Percentiles rank a stretch among this genome's conserved stretches.
Conservation (phyloP, 306 rosid species). For the Cicer bijugum region DNA sequence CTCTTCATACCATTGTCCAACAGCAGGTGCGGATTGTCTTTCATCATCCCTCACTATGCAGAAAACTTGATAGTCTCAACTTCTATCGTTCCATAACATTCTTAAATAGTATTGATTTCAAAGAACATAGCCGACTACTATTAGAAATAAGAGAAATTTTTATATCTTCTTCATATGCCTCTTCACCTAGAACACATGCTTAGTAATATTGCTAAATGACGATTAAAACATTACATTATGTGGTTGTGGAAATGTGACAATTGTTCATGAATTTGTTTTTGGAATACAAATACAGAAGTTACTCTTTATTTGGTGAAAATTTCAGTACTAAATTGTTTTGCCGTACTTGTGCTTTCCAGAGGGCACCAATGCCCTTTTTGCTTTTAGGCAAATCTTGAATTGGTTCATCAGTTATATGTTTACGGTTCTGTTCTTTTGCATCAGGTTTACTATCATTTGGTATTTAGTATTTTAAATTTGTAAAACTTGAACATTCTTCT, state of each 20-base stretch:
- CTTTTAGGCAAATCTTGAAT: slow-evolving; percentile 14
- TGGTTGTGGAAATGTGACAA: slow-evolving; percentile 15
- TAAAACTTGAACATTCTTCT: not conserved
- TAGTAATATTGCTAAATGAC: not conserved
- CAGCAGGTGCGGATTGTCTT: slow-evolving; percentile 60
- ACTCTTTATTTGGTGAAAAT: slow-evolving; percentile 6
- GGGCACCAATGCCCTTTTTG: slow-evolving; percentile 5
- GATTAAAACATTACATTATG: slow-evolving; percentile 4
- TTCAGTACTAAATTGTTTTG: slow-evolving; percentile 13
- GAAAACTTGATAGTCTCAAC: slow-evolving; percentile 15
- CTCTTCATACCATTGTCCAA: slow-evolving; percentile 77
- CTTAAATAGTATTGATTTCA: slow-evolving; percentile 25
- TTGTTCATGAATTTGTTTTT: slow-evolving; percentile 8
- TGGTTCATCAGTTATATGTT: not conserved
- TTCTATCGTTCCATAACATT: slow-evolving; percentile 31
- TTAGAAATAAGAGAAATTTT: slow-evolving; percentile 6
- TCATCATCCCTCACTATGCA: slow-evolving; percentile 31
- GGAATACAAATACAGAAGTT: slow-evolving; percentile 28
- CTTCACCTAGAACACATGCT: slow-evolving; percentile 25
- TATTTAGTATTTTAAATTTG: slow-evolving; percentile 4
- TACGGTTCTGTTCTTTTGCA: slow-evolving; percentile 7
- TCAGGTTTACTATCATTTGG: not conserved
- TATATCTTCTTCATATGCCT: not conserved
- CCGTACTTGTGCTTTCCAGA: not conserved
- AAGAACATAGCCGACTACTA: not conserved